Conservation (phyloP, 2,329 filamentous ascomycete species). For the Cladosporium sp. region DNA sequence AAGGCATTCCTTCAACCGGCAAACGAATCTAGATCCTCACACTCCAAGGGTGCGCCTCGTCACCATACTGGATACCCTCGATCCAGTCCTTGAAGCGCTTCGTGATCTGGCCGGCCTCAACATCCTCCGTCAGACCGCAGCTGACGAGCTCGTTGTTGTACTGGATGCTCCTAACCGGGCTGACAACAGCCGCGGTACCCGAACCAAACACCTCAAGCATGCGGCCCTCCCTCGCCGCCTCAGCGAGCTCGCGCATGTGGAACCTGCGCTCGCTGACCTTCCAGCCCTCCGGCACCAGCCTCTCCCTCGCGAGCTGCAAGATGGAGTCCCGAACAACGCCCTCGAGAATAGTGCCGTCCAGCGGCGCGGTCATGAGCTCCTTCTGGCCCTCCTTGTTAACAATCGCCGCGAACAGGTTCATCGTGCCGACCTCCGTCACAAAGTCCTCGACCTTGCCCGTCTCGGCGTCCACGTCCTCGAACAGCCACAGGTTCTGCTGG, state of each 20-base stretch:
- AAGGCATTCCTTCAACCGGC: background rate
- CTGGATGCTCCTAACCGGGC: constrained; percentile 79
- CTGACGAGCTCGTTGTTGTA: constrained; percentile 78
- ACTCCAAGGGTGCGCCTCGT: constrained; percentile 88
- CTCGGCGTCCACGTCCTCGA: constrained; percentile 56
- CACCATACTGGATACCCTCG: constrained; percentile 89
- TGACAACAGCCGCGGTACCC: constrained; percentile 90
- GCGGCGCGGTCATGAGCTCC: constrained; percentile 87
- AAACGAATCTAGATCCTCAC: background rate
- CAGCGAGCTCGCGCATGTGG: constrained; percentile 77
- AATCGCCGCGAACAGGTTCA: constrained; percentile 93
- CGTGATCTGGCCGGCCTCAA: constrained; percentile 85
- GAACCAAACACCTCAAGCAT: constrained; percentile 90
- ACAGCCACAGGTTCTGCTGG: constrained; percentile 98
- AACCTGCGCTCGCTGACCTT: constrained; percentile 81
- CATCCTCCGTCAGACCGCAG: constrained; percentile 62
- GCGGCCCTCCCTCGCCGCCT: constrained; percentile 76
- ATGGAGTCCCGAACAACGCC: constrained; percentile 92
- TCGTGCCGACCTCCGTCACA: constrained; percentile 95
- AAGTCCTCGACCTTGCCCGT: constrained; percentile 62
- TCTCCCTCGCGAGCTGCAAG: constrained; percentile 76
- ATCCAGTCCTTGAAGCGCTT: constrained; percentile 94
- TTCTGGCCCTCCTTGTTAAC: constrained; percentile 84
- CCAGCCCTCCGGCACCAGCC: constrained; percentile 81
- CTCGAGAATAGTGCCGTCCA: constrained; percentile 94